Percentiles rank a stretch among this genome's conserved stretches.
phyloP scores from a whole-genome alignment of 352 stramenopile genomes.

The Phytopythium montanum region DNA sequence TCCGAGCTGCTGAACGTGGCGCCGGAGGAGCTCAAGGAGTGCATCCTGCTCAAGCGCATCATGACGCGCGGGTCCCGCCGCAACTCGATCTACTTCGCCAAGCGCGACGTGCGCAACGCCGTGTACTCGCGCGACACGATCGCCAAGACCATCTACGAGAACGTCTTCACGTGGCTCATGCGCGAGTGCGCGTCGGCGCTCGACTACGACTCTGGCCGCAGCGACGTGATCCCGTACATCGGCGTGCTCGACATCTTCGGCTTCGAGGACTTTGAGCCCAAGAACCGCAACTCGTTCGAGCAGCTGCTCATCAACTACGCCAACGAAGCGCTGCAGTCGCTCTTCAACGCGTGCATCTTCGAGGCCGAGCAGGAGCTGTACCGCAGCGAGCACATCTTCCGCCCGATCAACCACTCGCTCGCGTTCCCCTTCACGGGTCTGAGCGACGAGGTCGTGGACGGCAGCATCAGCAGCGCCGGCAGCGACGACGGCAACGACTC shows the following conservation, averaged over 20 bases:
- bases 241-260: constrained; percentile 92
- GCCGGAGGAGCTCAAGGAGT: constrained; percentile 56
- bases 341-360: constrained; percentile 90
- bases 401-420: constrained; percentile 79
- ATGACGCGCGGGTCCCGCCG: constrained; percentile 69
- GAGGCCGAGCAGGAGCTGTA: constrained; percentile 84
- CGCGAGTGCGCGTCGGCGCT: constrained; percentile 70
- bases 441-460: constrained; percentile 19
- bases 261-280: constrained; percentile 89
- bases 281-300: constrained; percentile 90
- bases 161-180: constrained; percentile 89
- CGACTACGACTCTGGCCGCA: constrained; percentile 79
- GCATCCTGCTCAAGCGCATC: constrained; percentile 79
- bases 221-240: constrained; percentile 85
- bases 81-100: constrained; percentile 79
- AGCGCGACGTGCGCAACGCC: constrained; percentile 62
- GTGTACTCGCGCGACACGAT: constrained; percentile 86
- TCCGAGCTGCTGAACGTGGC: constrained; percentile 68
- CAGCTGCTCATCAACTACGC: constrained; percentile 93
- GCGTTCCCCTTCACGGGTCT: constrained; percentile 57
- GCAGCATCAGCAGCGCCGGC: constrained; percentile 2
- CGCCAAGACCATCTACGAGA: constrained; percentile 88
- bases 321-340: constrained; percentile 88
- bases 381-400: constrained; percentile 76
- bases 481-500: constrained; percentile 33